These are phyloP conservation scores for Umbelopsis sp. DNA, from an alignment of 371 early-diverging fungal species.

Conservation along the genomic window DNA sequence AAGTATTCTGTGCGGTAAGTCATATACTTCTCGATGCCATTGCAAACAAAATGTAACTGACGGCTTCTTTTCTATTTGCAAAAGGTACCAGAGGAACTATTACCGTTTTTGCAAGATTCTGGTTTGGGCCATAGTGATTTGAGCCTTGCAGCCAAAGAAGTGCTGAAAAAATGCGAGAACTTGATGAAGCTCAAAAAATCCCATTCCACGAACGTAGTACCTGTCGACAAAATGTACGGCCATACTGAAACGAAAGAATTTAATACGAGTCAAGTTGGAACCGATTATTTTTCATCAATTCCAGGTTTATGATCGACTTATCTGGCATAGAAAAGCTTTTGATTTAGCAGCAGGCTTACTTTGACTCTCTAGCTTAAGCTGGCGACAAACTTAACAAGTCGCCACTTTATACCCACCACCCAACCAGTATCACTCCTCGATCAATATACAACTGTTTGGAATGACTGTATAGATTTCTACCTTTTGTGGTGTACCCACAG, in stretches of 20 bases:
- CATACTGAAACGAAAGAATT: background rate
- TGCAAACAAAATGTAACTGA: background rate
- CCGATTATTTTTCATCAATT: background rate
- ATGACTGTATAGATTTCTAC: too few relatives aligned
- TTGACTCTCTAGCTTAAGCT: too few relatives aligned
- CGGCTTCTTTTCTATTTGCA: background rate
- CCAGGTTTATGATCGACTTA: too few relatives aligned
- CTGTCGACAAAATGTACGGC: background rate
- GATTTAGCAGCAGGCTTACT: too few relatives aligned
- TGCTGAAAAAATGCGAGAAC: conserved; percentile 67
- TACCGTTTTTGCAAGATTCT: conserved; percentile 59
- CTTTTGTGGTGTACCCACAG: background rate
- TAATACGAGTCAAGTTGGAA: background rate
- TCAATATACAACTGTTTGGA: too few relatives aligned
- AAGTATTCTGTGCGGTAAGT: conserved; percentile 73
- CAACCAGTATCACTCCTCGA: too few relatives aligned
- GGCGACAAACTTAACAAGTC: too few relatives aligned
- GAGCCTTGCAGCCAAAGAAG: conserved; percentile 64
- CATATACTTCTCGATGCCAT: too few relatives aligned
- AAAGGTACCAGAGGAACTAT: conserved; percentile 71
- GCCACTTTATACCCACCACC: too few relatives aligned
- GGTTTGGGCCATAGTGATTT: conserved; percentile 58
- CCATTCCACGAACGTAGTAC: conserved; percentile 25
- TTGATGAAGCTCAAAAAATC: conserved; percentile 55
- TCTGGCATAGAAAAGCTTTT: too few relatives aligned